Conservation (phyloP, 2,329 filamentous ascomycete genomes). For the Ambrosiella cleistominuta region DNA sequence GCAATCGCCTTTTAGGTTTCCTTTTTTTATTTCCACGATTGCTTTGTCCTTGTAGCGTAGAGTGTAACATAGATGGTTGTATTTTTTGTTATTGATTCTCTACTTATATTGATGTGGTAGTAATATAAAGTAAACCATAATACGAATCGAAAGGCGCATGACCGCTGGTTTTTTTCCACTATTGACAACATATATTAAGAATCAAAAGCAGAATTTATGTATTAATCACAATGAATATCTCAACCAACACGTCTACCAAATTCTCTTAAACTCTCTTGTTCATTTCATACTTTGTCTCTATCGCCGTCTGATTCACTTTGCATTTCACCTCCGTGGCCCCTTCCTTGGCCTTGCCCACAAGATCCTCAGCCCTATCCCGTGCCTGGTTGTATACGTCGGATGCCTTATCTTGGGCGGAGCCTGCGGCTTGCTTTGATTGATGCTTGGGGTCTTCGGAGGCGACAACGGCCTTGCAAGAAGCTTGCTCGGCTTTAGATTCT, state of each 20-base stretch:
- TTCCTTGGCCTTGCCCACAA: constrained; percentile 20
- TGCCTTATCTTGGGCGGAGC: constrained; percentile 26
- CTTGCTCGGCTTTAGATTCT: constrained; percentile 18
- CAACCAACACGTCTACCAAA: constrained; percentile 23
- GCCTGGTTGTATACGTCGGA: constrained; percentile 20
- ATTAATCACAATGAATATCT: not conserved
- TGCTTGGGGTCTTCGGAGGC: constrained; percentile 21
- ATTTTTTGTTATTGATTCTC: too few species aligned
- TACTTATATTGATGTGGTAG: too few species aligned
- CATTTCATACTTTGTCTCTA: constrained; percentile 23
- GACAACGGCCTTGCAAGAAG: constrained; percentile 18
- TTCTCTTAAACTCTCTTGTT: constrained; percentile 23
- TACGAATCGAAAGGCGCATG: too few species aligned
- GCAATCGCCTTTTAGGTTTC: not conserved
- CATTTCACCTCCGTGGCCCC: constrained; percentile 18
- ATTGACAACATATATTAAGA: too few species aligned
- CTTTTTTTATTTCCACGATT: not conserved
- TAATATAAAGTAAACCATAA: too few species aligned
- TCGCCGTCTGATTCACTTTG: constrained; percentile 29
- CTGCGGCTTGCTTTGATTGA: constrained; percentile 22
- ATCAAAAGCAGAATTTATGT: too few species aligned
- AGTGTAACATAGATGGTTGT: too few species aligned
- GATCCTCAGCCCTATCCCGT: constrained; percentile 21
- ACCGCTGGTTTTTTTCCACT: too few species aligned
- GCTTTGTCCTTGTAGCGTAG: too few species aligned